phyloP scores from a whole-genome alignment of 306 rosid species.

The Quercus cerris region DNA sequence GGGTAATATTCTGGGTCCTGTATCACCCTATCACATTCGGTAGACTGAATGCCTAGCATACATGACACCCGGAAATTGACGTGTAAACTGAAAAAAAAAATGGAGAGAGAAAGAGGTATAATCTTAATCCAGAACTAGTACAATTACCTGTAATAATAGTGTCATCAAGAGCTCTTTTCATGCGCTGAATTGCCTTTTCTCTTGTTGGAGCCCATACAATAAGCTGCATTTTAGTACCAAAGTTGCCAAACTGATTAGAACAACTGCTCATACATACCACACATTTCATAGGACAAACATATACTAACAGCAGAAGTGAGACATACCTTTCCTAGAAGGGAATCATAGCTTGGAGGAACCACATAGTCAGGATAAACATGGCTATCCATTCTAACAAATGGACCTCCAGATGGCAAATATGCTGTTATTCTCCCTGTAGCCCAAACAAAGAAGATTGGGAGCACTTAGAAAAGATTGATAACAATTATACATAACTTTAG shows the following conservation, averaged over 20 bases:
- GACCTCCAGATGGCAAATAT: conserved; percentile 96
- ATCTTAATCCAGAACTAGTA: conserved; percentile 9
- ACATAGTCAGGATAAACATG: conserved; percentile 95
- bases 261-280: neutral
- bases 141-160: conserved; percentile 80
- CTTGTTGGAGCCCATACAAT: conserved; percentile 99
- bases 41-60: neutral
- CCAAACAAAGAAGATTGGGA: conserved; percentile 15
- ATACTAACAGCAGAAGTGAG: neutral
- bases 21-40: neutral
- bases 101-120: neutral
- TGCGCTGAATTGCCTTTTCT: conserved; percentile 94
- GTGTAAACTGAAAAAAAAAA: neutral
- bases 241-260: conserved; percentile 4
- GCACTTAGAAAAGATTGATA: neutral
- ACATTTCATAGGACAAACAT: conserved; percentile 1
- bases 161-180: conserved; percentile 97
- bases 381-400: conserved; percentile 99
- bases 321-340: conserved; percentile 92
- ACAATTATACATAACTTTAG: neutral
- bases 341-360: conserved; percentile 97
- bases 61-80: neutral
- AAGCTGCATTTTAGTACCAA: conserved; percentile 48
- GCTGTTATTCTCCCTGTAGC: conserved; percentile 92
- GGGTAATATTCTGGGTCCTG: neutral